Evolutionary conservation across 169 alveolate genomes (phyloP).

Genomic region (Eimeria maxima): DNA sequence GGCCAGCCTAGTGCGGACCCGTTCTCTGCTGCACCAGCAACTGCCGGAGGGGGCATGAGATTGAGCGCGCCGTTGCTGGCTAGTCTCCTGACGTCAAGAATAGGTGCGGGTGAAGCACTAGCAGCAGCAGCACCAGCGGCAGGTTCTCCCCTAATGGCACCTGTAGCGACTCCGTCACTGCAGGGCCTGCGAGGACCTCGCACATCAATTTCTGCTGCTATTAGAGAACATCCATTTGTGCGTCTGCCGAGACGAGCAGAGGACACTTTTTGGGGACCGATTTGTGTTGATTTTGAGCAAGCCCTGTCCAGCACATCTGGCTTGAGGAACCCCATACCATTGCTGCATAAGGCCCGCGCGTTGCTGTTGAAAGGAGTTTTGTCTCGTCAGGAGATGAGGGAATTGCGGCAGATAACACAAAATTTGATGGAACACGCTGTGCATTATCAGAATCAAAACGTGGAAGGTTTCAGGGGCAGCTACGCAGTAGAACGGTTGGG

Average conservation of each 20-base stretch:
- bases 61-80: too few relatives aligned
- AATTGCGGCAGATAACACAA: neutral
- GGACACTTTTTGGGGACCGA: neutral
- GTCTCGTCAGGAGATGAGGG: neutral
- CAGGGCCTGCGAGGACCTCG: neutral
- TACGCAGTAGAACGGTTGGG: neutral
- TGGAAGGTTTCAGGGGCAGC: neutral
- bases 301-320: neutral
- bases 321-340: neutral
- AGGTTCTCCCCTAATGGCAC: neutral
- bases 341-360: neutral
- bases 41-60: constrained; percentile 21
- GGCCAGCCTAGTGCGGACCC: too few relatives aligned
- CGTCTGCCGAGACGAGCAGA: neutral
- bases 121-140: neutral
- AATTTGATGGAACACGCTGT: neutral
- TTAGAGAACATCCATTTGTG: neutral
- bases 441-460: too few relatives aligned
- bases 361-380: neutral
- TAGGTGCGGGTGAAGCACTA: neutral
- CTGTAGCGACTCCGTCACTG: neutral
- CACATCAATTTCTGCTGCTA: neutral
- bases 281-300: neutral
- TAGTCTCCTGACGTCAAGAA: neutral
- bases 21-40: too few relatives aligned